Evolutionary conservation across 106 monocot species (phyloP).

Genomic region (Apostasia ramifera): DNA sequence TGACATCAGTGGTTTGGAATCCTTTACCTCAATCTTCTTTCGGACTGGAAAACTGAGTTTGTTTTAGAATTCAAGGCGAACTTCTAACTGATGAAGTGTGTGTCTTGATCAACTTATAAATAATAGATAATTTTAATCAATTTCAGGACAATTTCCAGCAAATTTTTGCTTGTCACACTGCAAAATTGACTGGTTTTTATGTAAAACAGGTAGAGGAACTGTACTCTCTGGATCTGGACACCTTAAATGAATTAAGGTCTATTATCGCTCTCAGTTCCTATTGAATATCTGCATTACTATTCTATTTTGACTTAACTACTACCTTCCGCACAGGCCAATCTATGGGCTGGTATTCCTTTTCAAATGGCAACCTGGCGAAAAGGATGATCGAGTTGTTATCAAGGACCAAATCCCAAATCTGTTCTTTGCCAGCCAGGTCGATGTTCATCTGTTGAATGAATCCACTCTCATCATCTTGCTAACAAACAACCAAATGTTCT

Average conservation of each 20-base stretch:
- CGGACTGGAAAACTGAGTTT: no score
- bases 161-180: no score
- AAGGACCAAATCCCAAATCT: conserved; percentile 73
- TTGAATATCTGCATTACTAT: neutral
- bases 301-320: neutral
- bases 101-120: no score
- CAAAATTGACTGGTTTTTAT: neutral
- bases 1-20: no score
- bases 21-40: no score
- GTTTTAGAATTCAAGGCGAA: no score
- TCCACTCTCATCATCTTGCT: no score
- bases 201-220: conserved; percentile 59
- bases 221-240: conserved; percentile 59
- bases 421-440: conserved; percentile 93
- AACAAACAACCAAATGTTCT: neutral
- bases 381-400: conserved; percentile 63
- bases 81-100: no score
- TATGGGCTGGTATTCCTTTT: conserved; percentile 92
- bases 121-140: no score
- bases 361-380: conserved; percentile 86
- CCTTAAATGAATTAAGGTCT: conserved; percentile 43
- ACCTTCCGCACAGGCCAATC: conserved; percentile 48
- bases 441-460: neutral
- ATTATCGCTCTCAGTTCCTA: conserved; percentile 6
- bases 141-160: no score